Evolutionary conservation across 768 basidiomycete genomes (phyloP).

Genomic region (Collybia nuda): DNA sequence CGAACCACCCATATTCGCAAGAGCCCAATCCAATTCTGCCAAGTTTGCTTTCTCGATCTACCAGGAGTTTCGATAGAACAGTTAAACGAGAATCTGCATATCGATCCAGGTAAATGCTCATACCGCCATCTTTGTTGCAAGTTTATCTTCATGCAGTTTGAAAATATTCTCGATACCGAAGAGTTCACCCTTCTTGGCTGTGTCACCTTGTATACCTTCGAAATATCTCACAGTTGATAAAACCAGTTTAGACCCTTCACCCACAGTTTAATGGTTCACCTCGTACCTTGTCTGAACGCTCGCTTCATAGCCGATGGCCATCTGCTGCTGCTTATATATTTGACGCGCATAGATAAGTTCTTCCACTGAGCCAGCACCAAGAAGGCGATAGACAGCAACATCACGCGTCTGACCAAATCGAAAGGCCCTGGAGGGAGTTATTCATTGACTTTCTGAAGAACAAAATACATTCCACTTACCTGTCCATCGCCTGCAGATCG

Average conservation of each 20-base stretch:
- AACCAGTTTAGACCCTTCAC: neutral
- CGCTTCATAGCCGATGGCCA: slow-evolving; percentile 86
- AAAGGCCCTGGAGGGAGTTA: slow-evolving; percentile 51
- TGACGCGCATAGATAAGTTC: slow-evolving; percentile 88
- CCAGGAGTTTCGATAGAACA: neutral
- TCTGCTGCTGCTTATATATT: slow-evolving; percentile 92
- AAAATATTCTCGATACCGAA: slow-evolving; percentile 89
- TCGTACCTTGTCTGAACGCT: slow-evolving; percentile 75
- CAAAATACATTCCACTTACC: slow-evolving; percentile 25
- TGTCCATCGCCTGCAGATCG: slow-evolving; percentile 90
- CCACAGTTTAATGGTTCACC: no score
- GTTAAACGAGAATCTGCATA: neutral
- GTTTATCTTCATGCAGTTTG: slow-evolving; percentile 64
- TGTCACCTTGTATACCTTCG: slow-evolving; percentile 80
- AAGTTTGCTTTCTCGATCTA: slow-evolving; percentile 81
- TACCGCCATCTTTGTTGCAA: slow-evolving; percentile 76
- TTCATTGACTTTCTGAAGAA: neutral
- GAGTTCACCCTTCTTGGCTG: slow-evolving; percentile 71
- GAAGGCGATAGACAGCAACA: slow-evolving; percentile 78
- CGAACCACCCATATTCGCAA: slow-evolving; percentile 59
- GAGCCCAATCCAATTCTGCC: slow-evolving; percentile 78
- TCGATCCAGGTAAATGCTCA: slow-evolving; percentile 17
- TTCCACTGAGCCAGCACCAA: slow-evolving; percentile 86
- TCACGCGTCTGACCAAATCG: slow-evolving; percentile 86
- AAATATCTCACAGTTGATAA: slow-evolving; percentile 50